Conservation (phyloP, 768 basidiomycete species). For the Ephemerocybe angulata region DNA sequence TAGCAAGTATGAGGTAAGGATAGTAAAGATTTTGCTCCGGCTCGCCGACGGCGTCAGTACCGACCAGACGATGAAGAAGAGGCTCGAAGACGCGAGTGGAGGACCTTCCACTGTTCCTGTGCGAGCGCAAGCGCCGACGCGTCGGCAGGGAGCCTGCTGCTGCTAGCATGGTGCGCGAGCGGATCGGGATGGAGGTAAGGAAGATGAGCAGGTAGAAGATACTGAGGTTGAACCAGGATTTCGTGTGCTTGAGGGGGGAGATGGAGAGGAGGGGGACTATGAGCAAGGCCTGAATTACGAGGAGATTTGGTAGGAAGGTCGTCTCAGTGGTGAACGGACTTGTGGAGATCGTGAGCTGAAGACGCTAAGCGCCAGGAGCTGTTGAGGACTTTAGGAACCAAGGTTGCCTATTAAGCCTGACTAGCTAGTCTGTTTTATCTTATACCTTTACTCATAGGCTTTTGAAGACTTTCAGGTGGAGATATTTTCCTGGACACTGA, state of each 20-base stretch:
- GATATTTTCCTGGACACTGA: too few species aligned
- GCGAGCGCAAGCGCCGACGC: slow-evolving; percentile 19
- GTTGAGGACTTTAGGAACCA: too few species aligned
- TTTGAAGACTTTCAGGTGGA: too few species aligned
- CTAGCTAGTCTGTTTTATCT: too few species aligned
- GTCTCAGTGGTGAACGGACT: slow-evolving; percentile 40
- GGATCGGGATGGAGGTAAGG: slow-evolving; percentile 30
- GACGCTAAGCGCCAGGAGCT: slow-evolving; percentile 17
- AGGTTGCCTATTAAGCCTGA: too few species aligned
- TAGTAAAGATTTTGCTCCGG: background rate
- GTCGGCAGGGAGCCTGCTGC: slow-evolving; percentile 20
- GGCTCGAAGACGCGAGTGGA: slow-evolving; percentile 50
- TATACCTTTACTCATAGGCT: too few species aligned
- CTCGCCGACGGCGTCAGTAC: too few species aligned
- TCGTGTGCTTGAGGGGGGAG: slow-evolving; percentile 3
- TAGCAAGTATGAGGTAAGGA: background rate
- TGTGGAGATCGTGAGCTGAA: slow-evolving; percentile 35
- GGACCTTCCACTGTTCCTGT: slow-evolving; percentile 29
- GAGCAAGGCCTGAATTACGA: slow-evolving; percentile 57
- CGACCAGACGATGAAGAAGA: slow-evolving; percentile 42
- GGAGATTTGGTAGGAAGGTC: slow-evolving; percentile 55
- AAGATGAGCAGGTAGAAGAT: slow-evolving; percentile 38
- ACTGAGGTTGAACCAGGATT: slow-evolving; percentile 21
- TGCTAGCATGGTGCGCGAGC: slow-evolving; percentile 27
- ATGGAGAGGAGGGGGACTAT: slow-evolving; percentile 46